These are phyloP conservation scores for Bocquillonia castaneifolia DNA, from an alignment of 441 rosid genomes.

Conservation along the genomic window DNA sequence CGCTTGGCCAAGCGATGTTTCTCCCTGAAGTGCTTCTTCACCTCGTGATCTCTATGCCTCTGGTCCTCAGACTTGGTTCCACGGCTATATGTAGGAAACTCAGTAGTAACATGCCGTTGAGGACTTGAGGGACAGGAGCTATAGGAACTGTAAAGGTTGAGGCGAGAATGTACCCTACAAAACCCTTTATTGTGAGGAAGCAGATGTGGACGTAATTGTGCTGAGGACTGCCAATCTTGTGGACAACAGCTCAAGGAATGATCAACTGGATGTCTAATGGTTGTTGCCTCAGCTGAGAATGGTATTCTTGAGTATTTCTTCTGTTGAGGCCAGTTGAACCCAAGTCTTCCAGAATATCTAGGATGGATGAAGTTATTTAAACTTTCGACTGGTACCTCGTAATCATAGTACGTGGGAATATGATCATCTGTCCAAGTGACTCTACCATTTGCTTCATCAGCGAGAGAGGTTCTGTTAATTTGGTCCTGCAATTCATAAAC, in stretches of 20 bases:
- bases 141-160: slow-evolving; percentile 29
- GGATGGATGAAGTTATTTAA: slow-evolving; percentile 16
- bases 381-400: slow-evolving; percentile 24
- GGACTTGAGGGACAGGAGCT: slow-evolving; percentile 63
- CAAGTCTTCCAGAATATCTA: slow-evolving; percentile 29
- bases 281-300: slow-evolving; percentile 43
- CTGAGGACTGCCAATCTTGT: slow-evolving; percentile 36
- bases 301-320: slow-evolving; percentile 31
- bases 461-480: slow-evolving; percentile 42
- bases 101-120: slow-evolving; percentile 40
- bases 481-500: slow-evolving; percentile 57
- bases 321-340: slow-evolving; percentile 34
- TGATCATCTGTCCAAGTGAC: slow-evolving; percentile 28
- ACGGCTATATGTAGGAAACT: slow-evolving; percentile 30
- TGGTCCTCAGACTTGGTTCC: slow-evolving; percentile 53
- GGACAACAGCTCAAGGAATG: slow-evolving; percentile 37
- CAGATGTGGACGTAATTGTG: slow-evolving; percentile 32
- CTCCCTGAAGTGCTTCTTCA: slow-evolving; percentile 42
- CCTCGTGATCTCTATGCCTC: slow-evolving; percentile 35
- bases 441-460: slow-evolving; percentile 32
- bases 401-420: slow-evolving; percentile 20
- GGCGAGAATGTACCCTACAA: slow-evolving; percentile 28
- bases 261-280: slow-evolving; percentile 34
- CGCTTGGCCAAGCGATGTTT: slow-evolving; percentile 48
- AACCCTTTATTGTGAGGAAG: slow-evolving; percentile 29